A percentile compares a stretch with the other conserved stretches of the same genome.
These are phyloP conservation scores for Kernera saxatilis DNA, from an alignment of 345 rosid genomes.

Conservation along the genomic window DNA sequence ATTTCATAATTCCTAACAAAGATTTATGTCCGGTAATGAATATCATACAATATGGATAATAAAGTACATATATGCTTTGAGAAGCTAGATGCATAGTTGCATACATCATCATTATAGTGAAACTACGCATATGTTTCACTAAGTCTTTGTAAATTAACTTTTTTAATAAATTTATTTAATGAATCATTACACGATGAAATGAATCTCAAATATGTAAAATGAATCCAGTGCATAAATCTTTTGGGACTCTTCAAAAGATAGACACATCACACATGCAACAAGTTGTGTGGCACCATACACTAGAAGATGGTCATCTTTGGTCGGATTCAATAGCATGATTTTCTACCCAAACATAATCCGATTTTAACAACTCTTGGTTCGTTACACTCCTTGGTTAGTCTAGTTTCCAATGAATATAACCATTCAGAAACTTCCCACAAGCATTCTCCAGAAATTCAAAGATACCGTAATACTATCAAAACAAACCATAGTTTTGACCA, in stretches of 20 bases:
- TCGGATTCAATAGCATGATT: background rate
- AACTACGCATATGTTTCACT: conserved; percentile 1
- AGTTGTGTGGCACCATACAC: conserved; percentile 21
- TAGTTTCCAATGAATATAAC: conserved; percentile 19
- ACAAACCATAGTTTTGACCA: conserved; percentile 54
- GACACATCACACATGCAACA: conserved; percentile 30
- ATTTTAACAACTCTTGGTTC: background rate
- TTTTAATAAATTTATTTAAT: background rate
- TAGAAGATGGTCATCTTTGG: conserved; percentile 33
- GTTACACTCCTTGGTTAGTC: conserved; percentile 27
- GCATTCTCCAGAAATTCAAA: conserved; percentile 11
- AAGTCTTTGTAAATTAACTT: background rate
- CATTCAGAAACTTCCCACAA: background rate
- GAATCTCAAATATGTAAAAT: background rate
- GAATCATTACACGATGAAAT: background rate
- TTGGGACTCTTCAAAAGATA: background rate
- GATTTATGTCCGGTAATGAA: background rate
- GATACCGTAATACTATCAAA: conserved; percentile 41
- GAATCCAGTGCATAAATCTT: background rate
- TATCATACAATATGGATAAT: background rate
- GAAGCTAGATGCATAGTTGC: conserved; percentile 24
- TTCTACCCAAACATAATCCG: background rate
- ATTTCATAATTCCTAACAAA: background rate
- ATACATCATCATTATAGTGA: conserved; percentile 20
- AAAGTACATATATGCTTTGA: background rate